Evolutionary conservation across 2,329 filamentous ascomycete species (phyloP).

Genomic region (Endoconidiophora polonica): DNA sequence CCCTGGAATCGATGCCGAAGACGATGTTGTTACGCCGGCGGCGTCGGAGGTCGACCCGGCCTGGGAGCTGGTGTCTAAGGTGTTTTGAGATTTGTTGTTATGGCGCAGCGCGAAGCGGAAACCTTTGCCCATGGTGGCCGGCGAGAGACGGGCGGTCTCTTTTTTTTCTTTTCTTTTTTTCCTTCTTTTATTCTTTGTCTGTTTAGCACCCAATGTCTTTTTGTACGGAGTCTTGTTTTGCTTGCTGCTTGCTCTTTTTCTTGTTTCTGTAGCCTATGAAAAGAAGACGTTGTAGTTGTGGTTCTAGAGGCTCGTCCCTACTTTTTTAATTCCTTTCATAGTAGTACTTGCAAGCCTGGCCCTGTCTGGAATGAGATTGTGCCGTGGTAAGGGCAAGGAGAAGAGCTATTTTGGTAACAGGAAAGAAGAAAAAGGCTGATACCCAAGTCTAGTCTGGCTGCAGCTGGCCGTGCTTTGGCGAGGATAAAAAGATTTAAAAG

Average conservation of each 20-base stretch:
- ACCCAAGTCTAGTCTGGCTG: neutral
- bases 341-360: too few relatives aligned
- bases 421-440: neutral
- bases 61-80: slow-evolving; percentile 2
- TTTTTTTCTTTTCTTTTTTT: neutral
- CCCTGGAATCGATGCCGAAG: too few relatives aligned
- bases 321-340: too few relatives aligned
- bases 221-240: too few relatives aligned
- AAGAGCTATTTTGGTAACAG: too few relatives aligned
- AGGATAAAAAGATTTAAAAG: neutral
- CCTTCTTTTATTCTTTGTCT: neutral
- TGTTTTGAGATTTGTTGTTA: slow-evolving; percentile 9
- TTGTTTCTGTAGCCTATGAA: too few relatives aligned
- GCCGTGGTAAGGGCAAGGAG: too few relatives aligned
- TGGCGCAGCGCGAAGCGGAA: slow-evolving; percentile 5
- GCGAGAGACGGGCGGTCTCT: too few relatives aligned
- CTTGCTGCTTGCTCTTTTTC: too few relatives aligned
- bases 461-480: neutral
- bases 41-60: neutral
- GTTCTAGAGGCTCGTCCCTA: too few relatives aligned
- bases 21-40: neutral
- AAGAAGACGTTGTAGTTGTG: too few relatives aligned
- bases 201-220: neutral
- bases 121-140: slow-evolving; percentile 5
- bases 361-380: too few relatives aligned